Conservation (phyloP, 2,329 filamentous ascomycete genomes). For the Apiospora sp. region DNA sequence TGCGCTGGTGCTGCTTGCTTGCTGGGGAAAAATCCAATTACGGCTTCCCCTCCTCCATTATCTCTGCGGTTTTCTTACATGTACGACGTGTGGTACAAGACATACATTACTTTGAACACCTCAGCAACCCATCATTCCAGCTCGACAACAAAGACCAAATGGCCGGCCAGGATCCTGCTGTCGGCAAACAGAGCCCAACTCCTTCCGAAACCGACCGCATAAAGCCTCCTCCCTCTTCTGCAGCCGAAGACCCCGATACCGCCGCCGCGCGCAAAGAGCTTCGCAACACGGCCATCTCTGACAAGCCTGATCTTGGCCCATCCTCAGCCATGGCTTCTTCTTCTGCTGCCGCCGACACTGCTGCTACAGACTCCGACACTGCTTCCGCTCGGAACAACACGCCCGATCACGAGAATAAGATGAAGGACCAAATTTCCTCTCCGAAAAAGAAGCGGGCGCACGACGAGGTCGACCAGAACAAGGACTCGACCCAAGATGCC, state of each 20-base stretch:
- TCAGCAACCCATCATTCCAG: constrained; percentile 12
- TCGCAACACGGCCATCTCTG: constrained; percentile 70
- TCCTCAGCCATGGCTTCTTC: constrained; percentile 24
- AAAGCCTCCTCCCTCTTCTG: constrained; percentile 20
- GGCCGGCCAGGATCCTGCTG: constrained; percentile 3
- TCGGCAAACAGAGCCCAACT: constrained; percentile 22
- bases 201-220: constrained; percentile 21
- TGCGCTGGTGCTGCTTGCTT: neutral
- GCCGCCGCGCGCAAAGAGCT: constrained; percentile 70
- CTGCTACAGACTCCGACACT: constrained; percentile 34
- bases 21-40: constrained; percentile 17
- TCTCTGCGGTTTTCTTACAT: constrained; percentile 18
- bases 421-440: constrained; percentile 61
- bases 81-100: constrained; percentile 13
- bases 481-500: constrained; percentile 46
- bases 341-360: constrained; percentile 30
- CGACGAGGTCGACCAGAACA: constrained; percentile 63
- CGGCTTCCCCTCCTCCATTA: constrained; percentile 18
- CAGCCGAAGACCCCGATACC: constrained; percentile 66
- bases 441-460: constrained; percentile 73
- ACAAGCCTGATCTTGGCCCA: constrained; percentile 45
- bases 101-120: constrained; percentile 4
- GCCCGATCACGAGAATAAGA: constrained; percentile 46
- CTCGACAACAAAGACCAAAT: constrained; percentile 20
- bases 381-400: constrained; percentile 46